Conservation (phyloP, 306 rosid genomes). For the Castanea crenata region DNA sequence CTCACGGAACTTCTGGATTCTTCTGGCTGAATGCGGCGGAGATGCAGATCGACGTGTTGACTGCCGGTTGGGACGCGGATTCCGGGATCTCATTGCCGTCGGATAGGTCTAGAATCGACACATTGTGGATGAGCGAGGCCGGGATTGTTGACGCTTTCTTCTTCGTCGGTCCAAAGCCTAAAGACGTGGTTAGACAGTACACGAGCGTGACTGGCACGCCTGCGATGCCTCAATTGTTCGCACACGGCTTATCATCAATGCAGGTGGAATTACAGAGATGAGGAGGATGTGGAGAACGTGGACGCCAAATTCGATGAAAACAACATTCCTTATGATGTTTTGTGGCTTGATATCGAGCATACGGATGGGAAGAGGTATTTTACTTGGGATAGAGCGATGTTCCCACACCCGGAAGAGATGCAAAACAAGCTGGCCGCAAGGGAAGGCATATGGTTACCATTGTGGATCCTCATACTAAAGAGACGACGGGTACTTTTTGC, state of each 20-base stretch:
- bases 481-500: slow-evolving; percentile 60
- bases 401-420: slow-evolving; percentile 96
- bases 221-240: slow-evolving; percentile 81
- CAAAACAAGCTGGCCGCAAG: slow-evolving; percentile 75
- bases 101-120: slow-evolving; percentile 62
- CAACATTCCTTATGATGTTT: slow-evolving; percentile 89
- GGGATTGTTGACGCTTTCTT: slow-evolving; percentile 86
- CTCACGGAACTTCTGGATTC: slow-evolving; percentile 68
- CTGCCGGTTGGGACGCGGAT: slow-evolving; percentile 80
- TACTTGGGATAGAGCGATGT: slow-evolving; percentile 77
- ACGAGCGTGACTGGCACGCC: slow-evolving; percentile 70
- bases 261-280: slow-evolving; percentile 95
- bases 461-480: slow-evolving; percentile 96
- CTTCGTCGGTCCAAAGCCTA: slow-evolving; percentile 79
- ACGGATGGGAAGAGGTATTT: slow-evolving; percentile 90
- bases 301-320: slow-evolving; percentile 86
- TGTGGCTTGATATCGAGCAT: slow-evolving; percentile 99
- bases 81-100: slow-evolving; percentile 67
- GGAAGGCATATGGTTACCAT: slow-evolving; percentile 94
- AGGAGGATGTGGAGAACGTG: slow-evolving; percentile 91
- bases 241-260: slow-evolving; percentile 88
- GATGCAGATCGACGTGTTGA: slow-evolving; percentile 96
- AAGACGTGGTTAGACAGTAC: slow-evolving; percentile 83
- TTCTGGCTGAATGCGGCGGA: slow-evolving; percentile 97
- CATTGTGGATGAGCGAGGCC: slow-evolving; percentile 93